These are phyloP conservation scores for Spencermartinsiella ligniputridi DNA, from an alignment of 1,139 yeast species.

Conservation along the genomic window DNA sequence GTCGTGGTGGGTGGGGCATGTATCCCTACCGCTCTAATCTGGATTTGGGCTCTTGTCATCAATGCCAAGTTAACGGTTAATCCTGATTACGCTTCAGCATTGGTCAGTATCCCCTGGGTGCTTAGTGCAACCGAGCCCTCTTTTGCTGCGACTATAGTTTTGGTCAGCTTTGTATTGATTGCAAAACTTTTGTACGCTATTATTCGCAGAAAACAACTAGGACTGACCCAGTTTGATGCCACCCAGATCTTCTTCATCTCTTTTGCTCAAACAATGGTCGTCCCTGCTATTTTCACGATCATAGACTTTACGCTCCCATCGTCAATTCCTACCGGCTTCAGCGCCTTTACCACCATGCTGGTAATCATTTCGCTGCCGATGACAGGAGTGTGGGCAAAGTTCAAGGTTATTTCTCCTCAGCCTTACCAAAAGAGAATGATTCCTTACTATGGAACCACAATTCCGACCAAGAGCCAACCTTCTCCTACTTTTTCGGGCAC, in stretches of 20 bases:
- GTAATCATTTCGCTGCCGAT: slow-evolving; percentile 71
- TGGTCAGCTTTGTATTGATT: slow-evolving; percentile 56
- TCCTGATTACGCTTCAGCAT: slow-evolving; percentile 13
- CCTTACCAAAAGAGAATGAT: neutral
- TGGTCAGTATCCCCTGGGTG: slow-evolving; percentile 22
- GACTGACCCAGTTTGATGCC: slow-evolving; percentile 75
- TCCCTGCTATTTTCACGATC: slow-evolving; percentile 69
- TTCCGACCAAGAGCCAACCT: neutral
- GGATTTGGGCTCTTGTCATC: slow-evolving; percentile 44
- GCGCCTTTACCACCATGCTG: slow-evolving; percentile 41
- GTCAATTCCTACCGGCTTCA: slow-evolving; percentile 30
- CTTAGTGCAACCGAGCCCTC: slow-evolving; percentile 43
- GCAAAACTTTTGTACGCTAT: slow-evolving; percentile 64
- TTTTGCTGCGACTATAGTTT: slow-evolving; percentile 62
- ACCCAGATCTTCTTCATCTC: slow-evolving; percentile 75
- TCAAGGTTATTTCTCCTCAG: slow-evolving; percentile 13
- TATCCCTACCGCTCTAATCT: slow-evolving; percentile 41
- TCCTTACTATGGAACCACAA: neutral
- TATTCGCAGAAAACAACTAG: slow-evolving; percentile 65
- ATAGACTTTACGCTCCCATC: slow-evolving; percentile 34
- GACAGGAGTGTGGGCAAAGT: slow-evolving; percentile 78
- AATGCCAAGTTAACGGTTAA: slow-evolving; percentile 32
- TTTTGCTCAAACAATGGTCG: slow-evolving; percentile 74
- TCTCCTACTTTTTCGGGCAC: neutral
- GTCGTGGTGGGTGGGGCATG: slow-evolving; percentile 14